Base-by-base conservation (phyloP, 768 basidiomycete genomes). In the Serendipita sp. region DNA sequence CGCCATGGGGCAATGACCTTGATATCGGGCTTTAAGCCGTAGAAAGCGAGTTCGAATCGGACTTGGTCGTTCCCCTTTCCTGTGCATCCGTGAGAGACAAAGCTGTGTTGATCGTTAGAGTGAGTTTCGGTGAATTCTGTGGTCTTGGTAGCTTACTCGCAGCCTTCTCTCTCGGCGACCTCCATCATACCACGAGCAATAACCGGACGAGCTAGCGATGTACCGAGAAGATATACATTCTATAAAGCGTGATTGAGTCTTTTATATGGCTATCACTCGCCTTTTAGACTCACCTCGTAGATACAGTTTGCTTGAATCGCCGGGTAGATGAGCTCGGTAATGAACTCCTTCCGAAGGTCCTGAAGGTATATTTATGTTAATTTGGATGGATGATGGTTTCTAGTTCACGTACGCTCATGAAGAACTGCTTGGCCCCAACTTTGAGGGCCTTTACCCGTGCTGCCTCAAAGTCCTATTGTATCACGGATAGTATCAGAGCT, bases 41-140 rank as follows among this genome's bases (percentile, higher is more conserved):
- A 99, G 79, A 99, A 99, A 0, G 96, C 93, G 65, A 98, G 85
- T 73, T 99, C 96, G 75, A 98, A 99, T 67, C 96, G 91, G 70
- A 99, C 96, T 77, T 99, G 96, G 75, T 99, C 96, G 75, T 99
- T 99, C 63, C 96, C 96, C 79, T 99, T 99, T 63, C 96, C 96
- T 62, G 96, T 99, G 81, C 96, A 99, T 30, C 96, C 96, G 76
- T 98, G 96, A 30, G 95, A 85, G 67, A 98, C 95, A 73, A 82
- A 99, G 75, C 93, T 95, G 1, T 23, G 23, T 23, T 23, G 23
- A 23, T 23, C 23, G 23, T 23, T 23, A 23, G 23, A 56, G 13
- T 28, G 16, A 46, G 51, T 48, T 3, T 36, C 15, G 51, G 36
- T 28, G 47, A 47, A 32, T 63, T 41, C 41, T 18, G 16, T 10